These are phyloP conservation scores for Cetraspora pellucida DNA, from an alignment of 192 early-diverging fungal genomes.

Conservation along the genomic window DNA sequence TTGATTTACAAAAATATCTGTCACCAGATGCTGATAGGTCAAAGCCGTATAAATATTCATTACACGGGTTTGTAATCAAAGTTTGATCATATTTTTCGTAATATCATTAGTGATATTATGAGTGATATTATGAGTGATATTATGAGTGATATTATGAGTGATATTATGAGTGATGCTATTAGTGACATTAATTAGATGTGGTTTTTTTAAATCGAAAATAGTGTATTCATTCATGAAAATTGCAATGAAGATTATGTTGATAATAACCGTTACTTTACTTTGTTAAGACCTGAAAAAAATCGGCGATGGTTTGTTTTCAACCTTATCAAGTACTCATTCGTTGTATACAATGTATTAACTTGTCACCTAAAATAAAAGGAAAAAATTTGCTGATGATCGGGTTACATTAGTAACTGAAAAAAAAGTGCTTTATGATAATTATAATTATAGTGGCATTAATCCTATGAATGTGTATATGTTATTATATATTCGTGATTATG, in stretches of 20 bases:
- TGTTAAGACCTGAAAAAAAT: constrained; percentile 78
- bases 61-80: constrained; percentile 72
- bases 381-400: constrained; percentile 57
- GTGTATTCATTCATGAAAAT: constrained; percentile 44
- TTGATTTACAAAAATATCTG: constrained; percentile 87
- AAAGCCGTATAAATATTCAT: constrained; percentile 72
- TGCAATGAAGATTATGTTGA: constrained; percentile 90
- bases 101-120: constrained; percentile 43
- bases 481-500: constrained; percentile 87
- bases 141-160: too few species aligned
- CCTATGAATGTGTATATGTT: constrained; percentile 97
- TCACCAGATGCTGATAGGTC: constrained; percentile 63
- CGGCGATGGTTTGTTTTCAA: constrained; percentile 65
- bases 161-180: too few species aligned
- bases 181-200: too few species aligned
- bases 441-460: constrained; percentile 57
- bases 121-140: too few species aligned
- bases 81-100: constrained; percentile 61
- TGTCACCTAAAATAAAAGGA: background rate
- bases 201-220: too few species aligned
- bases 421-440: constrained; percentile 94
- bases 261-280: constrained; percentile 92
- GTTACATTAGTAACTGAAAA: constrained; percentile 76
- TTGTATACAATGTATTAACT: background rate
- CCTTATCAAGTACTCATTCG: too few species aligned